A percentile compares a stretch with the other conserved stretches of the same genome.
Conservation (phyloP, 2,329 filamentous ascomycete species). For the Tolypocladium amazonense region DNA sequence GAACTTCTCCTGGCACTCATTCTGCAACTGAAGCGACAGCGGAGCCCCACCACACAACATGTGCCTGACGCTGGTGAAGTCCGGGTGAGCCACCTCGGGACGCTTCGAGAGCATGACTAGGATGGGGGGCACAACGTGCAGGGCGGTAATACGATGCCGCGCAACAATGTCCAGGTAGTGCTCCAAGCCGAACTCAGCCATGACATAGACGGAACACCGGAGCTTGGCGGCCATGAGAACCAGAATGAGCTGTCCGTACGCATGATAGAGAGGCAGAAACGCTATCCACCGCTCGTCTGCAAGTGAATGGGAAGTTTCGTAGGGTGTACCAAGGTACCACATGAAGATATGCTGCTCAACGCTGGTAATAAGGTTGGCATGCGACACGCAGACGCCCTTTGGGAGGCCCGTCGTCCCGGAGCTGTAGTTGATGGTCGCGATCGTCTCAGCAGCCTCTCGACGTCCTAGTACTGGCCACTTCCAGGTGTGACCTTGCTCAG, state of each 20-base stretch:
- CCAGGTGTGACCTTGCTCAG: constrained; percentile 23
- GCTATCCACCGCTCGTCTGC: not conserved
- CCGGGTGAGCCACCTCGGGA: not conserved
- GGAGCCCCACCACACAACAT: not conserved
- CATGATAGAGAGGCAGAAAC: not conserved
- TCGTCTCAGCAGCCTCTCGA: not conserved
- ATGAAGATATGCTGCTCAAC: not conserved
- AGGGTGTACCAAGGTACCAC: not conserved
- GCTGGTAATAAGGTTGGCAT: constrained; percentile 36
- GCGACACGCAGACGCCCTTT: constrained; percentile 39
- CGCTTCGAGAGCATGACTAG: not conserved
- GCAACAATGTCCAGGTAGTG: not conserved
- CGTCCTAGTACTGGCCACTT: constrained; percentile 18
- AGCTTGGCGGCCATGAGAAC: not conserved
- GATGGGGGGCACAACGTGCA: not conserved
- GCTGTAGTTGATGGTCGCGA: constrained; percentile 38
- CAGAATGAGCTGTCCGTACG: not conserved
- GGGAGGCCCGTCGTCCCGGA: constrained; percentile 41
- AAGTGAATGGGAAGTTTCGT: not conserved
- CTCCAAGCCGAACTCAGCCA: not conserved
- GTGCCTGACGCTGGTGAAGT: not conserved
- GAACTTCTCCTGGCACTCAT: not conserved
- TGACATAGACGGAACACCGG: not conserved
- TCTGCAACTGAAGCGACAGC: not conserved
- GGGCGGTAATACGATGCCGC: not conserved